Conservation (phyloP, 805 yeast species). For the Danielia oregonensis region DNA sequence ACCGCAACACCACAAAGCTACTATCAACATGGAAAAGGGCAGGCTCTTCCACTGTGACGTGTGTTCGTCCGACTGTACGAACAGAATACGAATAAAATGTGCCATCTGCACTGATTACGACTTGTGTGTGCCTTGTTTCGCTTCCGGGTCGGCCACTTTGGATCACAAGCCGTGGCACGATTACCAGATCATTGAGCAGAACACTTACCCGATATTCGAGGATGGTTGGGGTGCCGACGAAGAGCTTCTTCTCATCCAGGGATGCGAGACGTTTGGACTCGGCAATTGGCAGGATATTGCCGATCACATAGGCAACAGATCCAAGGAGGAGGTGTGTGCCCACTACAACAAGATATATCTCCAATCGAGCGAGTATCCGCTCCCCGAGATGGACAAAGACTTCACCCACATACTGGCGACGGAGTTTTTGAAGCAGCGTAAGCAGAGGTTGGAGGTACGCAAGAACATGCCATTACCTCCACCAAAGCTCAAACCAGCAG, state of each 20-base stretch:
- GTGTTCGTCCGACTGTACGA: conserved; percentile 94
- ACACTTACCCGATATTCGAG: conserved; percentile 87
- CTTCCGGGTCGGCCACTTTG: conserved; percentile 75
- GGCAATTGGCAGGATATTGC: conserved; percentile 99
- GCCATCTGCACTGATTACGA: conserved; percentile 93
- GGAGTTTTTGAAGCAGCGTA: conserved; percentile 65
- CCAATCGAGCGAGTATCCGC: conserved; percentile 70
- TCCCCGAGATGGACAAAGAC: conserved; percentile 78
- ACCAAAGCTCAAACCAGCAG: conserved; percentile 82
- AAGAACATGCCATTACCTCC: conserved; percentile 71
- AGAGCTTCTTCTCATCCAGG: conserved; percentile 82
- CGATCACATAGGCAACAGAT: conserved; percentile 89
- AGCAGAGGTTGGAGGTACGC: conserved; percentile 66
- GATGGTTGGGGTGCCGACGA: conserved; percentile 99
- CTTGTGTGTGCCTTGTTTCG: conserved; percentile 96
- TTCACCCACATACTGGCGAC: conserved; percentile 60
- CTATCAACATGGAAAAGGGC: conserved; percentile 33
- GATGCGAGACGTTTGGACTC: conserved; percentile 84
- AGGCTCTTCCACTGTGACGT: conserved; percentile 82
- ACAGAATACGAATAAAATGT: conserved; percentile 85
- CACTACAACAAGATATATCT: conserved; percentile 78
- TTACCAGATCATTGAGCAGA: conserved; percentile 88
- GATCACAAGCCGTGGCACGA: conserved; percentile 94
- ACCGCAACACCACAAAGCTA: conserved; percentile 1
- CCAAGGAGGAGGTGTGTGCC: conserved; percentile 84